Conservation (phyloP, 2,329 filamentous ascomycete species). For the Diaporthe vaccinii region DNA sequence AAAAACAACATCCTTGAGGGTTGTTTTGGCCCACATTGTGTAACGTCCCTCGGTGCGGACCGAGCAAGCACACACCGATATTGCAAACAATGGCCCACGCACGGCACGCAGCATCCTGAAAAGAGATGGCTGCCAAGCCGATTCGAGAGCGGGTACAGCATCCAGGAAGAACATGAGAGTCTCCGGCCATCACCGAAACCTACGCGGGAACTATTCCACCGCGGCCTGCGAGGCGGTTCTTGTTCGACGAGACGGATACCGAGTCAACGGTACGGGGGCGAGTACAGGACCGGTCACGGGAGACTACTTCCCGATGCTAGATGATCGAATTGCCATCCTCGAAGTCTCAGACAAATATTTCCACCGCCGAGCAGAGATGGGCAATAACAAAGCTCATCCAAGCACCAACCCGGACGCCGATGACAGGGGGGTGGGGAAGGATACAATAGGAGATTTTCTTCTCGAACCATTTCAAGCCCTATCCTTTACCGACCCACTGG, state of each 20-base stretch:
- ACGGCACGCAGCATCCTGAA: neutral
- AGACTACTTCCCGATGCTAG: slow-evolving; percentile 1
- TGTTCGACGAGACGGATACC: slow-evolving; percentile 26
- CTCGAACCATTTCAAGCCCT: slow-evolving; percentile 23
- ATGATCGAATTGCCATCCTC: slow-evolving; percentile 25
- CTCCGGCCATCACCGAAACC: slow-evolving; percentile 16
- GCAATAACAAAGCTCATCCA: neutral
- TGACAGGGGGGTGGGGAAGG: slow-evolving; percentile 5
- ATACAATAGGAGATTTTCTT: slow-evolving; percentile 16
- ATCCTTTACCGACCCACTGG: slow-evolving; percentile 36
- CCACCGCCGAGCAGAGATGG: slow-evolving; percentile 10
- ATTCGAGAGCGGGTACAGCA: neutral
- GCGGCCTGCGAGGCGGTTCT: slow-evolving; percentile 3
- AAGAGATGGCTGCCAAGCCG: neutral
- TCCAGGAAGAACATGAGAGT: neutral
- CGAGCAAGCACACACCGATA: neutral
- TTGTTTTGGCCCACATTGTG: neutral
- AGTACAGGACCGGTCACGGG: slow-evolving; percentile 12
- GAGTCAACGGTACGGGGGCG: slow-evolving; percentile 25
- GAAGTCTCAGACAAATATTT: slow-evolving; percentile 32
- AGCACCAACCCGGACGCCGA: slow-evolving; percentile 3
- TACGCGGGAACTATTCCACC: neutral
- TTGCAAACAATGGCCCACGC: neutral
- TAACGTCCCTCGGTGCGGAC: slow-evolving; percentile 7
- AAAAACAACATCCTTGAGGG: neutral